These are phyloP conservation scores for Cytidiella melzeri DNA, from an alignment of 768 basidiomycete genomes.

Conservation along the genomic window DNA sequence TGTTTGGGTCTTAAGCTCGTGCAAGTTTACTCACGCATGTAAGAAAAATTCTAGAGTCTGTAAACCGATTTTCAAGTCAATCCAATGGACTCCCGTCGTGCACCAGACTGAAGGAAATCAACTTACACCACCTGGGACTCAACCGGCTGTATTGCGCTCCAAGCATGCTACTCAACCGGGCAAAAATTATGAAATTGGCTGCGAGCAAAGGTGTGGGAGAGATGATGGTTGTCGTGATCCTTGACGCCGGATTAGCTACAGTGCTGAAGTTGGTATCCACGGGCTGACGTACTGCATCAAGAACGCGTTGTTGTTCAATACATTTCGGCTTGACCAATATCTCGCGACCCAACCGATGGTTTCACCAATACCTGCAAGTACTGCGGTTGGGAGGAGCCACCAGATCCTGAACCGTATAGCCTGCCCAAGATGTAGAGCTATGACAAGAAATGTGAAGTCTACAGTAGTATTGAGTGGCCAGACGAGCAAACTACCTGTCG, in stretches of 20 bases:
- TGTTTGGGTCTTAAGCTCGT: background rate
- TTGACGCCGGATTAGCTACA: conserved; percentile 14
- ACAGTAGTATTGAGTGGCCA: background rate
- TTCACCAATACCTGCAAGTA: conserved; percentile 28
- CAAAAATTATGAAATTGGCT: conserved; percentile 55
- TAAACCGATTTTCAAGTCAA: background rate
- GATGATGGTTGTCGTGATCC: conserved; percentile 48
- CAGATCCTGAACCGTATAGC: conserved; percentile 26
- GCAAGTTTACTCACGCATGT: conserved; percentile 24
- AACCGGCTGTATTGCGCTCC: conserved; percentile 43
- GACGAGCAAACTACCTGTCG: conserved; percentile 20
- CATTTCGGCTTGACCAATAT: conserved; percentile 27
- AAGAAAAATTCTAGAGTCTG: conserved; percentile 40
- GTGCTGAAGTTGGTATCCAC: background rate
- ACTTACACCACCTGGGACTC: conserved; percentile 37
- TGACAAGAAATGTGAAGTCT: background rate
- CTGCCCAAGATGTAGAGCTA: conserved; percentile 23
- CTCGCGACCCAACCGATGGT: conserved; percentile 34
- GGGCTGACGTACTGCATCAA: conserved; percentile 32
- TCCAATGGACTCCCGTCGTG: background rate
- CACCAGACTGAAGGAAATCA: background rate
- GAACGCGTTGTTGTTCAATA: conserved; percentile 26
- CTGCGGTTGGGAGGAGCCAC: conserved; percentile 30
- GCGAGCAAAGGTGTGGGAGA: conserved; percentile 53
- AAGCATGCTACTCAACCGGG: conserved; percentile 38